Evolutionary conservation across 2,329 filamentous ascomycete species (phyloP), one percentile per base, ranked within the genome.

Genomic region (Blastomyces percursus): DNA sequence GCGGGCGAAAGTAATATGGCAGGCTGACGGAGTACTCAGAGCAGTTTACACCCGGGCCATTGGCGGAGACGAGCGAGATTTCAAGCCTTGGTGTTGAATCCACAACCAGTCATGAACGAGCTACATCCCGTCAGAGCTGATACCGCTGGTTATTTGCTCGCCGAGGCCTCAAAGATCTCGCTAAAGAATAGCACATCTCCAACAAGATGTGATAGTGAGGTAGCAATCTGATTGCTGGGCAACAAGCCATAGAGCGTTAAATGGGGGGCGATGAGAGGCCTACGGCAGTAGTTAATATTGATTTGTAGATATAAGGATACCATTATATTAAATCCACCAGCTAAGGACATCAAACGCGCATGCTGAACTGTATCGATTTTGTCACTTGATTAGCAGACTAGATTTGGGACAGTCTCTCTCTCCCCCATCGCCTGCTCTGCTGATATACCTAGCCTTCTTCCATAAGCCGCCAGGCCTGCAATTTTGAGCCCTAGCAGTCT

Each of bases 141-240:
- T 21, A 12, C 32, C 16, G 27, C 24, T 24, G 55, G 21, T 24
- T 27, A 59, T 59, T 59, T 59, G 56, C 24, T 42, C 42, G 56
- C 42, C 21, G 48, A 9, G 40, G 42, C 40, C 56, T 48, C 27
- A 24, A 21, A 3, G 21, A 19, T 59, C 27, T 59, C 56, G 40
- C 56, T 59, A 51, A 51, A 51, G 48, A 51, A 16, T 51, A 51
- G 48, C 48, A 24, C 21, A 44, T 58, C 38, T 58, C 55, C 35
- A 58, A 46, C 55, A 42, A 21, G 14, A 58, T 58, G 38, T 58
- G 55, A 58, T 21, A 24, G 55, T 30, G 55, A 58, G 55, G 24
- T 30, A 21, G 40, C 24, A 44, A 44, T 40, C 16, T 19, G 40
- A 58, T 44, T 44, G 11, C 55, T 46, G 21, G 14, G 14, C 35